Conservation (phyloP, 2,329 filamentous ascomycete genomes). For the Aspergillus floridensis region DNA sequence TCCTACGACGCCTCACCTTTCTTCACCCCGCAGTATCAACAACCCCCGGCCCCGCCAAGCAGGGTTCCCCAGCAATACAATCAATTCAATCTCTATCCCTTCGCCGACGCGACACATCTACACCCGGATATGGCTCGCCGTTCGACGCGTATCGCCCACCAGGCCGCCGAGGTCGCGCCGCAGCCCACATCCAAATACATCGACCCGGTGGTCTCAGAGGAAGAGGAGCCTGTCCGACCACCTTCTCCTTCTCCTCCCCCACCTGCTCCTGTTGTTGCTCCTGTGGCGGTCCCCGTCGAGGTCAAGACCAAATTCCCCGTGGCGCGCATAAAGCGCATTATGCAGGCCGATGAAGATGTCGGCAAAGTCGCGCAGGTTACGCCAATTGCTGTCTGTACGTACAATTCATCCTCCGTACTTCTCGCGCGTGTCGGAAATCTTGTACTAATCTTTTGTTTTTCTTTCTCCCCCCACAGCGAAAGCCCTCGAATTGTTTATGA, state of each 20-base stretch:
- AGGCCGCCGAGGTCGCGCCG: slow-evolving; percentile 28
- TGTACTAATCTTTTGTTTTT: neutral
- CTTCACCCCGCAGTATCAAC: slow-evolving; percentile 41
- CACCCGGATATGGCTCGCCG: slow-evolving; percentile 44
- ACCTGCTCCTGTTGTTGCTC: slow-evolving; percentile 12
- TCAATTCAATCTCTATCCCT: slow-evolving; percentile 24
- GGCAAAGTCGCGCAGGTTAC: slow-evolving; percentile 98
- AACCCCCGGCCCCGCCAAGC: slow-evolving; percentile 23
- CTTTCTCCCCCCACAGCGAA: slow-evolving; percentile 59
- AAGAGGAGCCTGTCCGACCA: slow-evolving; percentile 19
- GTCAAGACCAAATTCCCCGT: slow-evolving; percentile 97
- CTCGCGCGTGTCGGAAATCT: neutral
- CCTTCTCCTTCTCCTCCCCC: neutral
- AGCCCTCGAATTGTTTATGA: slow-evolving; percentile 97
- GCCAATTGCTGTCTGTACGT: slow-evolving; percentile 79
- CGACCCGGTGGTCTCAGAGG: slow-evolving; percentile 18
- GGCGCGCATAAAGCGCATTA: slow-evolving; percentile 95
- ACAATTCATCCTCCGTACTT: neutral
- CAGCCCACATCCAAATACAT: slow-evolving; percentile 24
- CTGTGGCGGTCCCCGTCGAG: slow-evolving; percentile 57
- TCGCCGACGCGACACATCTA: slow-evolving; percentile 18
- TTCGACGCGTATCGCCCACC: slow-evolving; percentile 36
- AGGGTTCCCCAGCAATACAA: slow-evolving; percentile 36
- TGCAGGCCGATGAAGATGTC: slow-evolving; percentile 98
- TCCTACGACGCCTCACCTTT: slow-evolving; percentile 49